A percentile compares a stretch with the other conserved stretches of the same genome.
Conservation (phyloP, 345 rosid species). For the Aquilaria malaccensis region DNA sequence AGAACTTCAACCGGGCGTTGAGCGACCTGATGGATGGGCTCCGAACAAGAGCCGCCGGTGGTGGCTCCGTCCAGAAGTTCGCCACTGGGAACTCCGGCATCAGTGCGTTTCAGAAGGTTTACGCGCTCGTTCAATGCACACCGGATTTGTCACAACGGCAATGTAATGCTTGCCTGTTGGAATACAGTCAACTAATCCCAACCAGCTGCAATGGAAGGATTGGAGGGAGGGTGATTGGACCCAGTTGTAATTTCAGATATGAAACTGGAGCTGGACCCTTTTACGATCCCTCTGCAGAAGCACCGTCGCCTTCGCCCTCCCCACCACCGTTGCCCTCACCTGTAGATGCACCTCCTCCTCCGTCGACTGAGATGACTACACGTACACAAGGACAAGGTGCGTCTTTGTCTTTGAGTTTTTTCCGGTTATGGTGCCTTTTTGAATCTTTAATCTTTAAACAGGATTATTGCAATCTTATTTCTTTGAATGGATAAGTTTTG, state of each 20-base stretch:
- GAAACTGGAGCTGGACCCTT: constrained; percentile 14
- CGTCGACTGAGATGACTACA: too few species aligned
- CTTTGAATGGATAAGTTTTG: too few species aligned
- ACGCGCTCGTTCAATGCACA: constrained; percentile 31
- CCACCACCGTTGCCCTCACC: neutral
- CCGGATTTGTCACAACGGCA: constrained; percentile 21
- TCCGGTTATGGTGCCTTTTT: too few species aligned
- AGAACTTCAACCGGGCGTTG: constrained; percentile 8
- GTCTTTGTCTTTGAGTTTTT: too few species aligned
- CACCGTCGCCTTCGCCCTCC: neutral
- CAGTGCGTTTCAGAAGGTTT: constrained; percentile 1
- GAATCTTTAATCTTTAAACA: too few species aligned
- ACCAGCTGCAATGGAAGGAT: constrained; percentile 6
- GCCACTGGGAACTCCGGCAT: constrained; percentile 7
- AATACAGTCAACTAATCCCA: neutral
- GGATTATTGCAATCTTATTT: too few species aligned
- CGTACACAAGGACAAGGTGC: too few species aligned
- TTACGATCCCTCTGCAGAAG: neutral
- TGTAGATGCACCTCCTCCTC: too few species aligned
- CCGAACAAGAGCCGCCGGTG: constrained; percentile 7
- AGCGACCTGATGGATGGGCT: constrained; percentile 7
- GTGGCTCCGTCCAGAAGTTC: constrained; percentile 17
- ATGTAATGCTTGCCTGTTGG: constrained; percentile 15
- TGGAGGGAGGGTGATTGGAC: constrained; percentile 16
- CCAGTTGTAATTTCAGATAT: constrained; percentile 26